These are phyloP conservation scores for Diplodia scrobiculata DNA, from an alignment of 2,329 filamentous ascomycete genomes.

Conservation along the genomic window DNA sequence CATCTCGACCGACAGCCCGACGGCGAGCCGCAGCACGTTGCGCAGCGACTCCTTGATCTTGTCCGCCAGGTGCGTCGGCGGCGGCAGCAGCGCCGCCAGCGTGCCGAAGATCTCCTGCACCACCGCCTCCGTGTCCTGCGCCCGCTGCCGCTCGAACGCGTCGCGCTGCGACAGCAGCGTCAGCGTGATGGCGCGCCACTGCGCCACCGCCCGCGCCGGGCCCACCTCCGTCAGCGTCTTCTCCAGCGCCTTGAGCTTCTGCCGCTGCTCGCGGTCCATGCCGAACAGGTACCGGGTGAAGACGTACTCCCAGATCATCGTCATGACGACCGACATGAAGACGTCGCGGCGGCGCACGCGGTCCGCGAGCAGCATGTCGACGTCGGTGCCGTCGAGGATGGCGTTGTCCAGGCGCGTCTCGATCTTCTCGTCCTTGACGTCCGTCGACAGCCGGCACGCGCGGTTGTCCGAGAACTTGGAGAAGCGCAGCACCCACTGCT, in stretches of 20 bases:
- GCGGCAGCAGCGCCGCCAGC: constrained; percentile 80
- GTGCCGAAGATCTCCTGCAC: constrained; percentile 86
- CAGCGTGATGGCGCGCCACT: constrained; percentile 94
- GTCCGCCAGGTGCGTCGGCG: constrained; percentile 75
- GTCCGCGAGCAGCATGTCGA: constrained; percentile 83
- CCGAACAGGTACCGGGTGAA: constrained; percentile 98
- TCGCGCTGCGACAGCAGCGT: constrained; percentile 81
- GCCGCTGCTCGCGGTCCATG: constrained; percentile 95
- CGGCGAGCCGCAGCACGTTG: constrained; percentile 84
- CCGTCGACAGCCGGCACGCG: constrained; percentile 76
- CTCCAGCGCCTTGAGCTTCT: constrained; percentile 95
- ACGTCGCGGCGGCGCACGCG: constrained; percentile 86
- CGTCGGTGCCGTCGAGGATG: constrained; percentile 89
- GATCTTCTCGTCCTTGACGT: constrained; percentile 88
- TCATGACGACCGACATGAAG: constrained; percentile 99
- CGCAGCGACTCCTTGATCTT: constrained; percentile 83
- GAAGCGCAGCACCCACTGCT: constrained; percentile 97
- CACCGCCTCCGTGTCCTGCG: constrained; percentile 92
- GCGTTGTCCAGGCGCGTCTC: constrained; percentile 93
- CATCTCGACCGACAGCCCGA: constrained; percentile 93
- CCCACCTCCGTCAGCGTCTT: constrained; percentile 79
- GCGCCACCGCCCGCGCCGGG: constrained; percentile 82
- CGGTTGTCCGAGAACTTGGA: constrained; percentile 96
- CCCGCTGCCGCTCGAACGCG: constrained; percentile 78
- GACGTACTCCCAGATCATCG: constrained; percentile 98